Base-by-base conservation (phyloP, 148 eudicot species). In the Polygonum aviculare region DNA sequence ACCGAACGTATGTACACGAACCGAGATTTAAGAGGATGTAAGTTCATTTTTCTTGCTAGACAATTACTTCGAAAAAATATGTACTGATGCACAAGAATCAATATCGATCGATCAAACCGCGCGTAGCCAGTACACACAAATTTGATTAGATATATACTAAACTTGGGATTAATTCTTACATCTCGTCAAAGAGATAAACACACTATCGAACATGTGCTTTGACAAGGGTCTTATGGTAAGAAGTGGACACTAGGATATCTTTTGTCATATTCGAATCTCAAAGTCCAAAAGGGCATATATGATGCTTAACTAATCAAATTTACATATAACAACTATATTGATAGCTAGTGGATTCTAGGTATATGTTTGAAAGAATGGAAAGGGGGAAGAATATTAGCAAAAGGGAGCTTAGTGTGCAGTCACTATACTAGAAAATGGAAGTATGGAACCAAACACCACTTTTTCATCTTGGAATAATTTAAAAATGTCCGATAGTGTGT, bases 201-300 rank as follows among this genome's bases (percentile, higher is more conserved):
- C 38, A 67, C 72, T 67, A 35, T 35, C 69, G 40, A 67, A 5
- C 45, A 67, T 67, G 72, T 35, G 72, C 10, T 67, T 67, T 67
- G 72, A 67, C 72, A 67, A 4, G 44, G 41, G 69, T 62, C 69
- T 62, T 2, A 8, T 62, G 38, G 36, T 62, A 62, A 14, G 72
- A 67, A 36, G 72, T 67, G 72, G 72, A 67, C 72, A 67, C 44
- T 67, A 67, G 72, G 72, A 67, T 67, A 12, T 5, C 16, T 35
- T 33, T 67, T 67, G 71, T 67, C 71, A 67, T 67, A 67, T 36
- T 67, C 44, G 71, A 65, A 67, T 67, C 7, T 15, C 2, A 16
- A 67, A 67, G 71, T 67, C 71, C 41, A 67, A 67, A 67, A 67
- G 35, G 71, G 71, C 15, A 35, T 35, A 15, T 36, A 67, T 36